These are phyloP conservation scores for Rhodomyrtus psidioides DNA, from an alignment of 441 rosid species.

Conservation along the genomic window DNA sequence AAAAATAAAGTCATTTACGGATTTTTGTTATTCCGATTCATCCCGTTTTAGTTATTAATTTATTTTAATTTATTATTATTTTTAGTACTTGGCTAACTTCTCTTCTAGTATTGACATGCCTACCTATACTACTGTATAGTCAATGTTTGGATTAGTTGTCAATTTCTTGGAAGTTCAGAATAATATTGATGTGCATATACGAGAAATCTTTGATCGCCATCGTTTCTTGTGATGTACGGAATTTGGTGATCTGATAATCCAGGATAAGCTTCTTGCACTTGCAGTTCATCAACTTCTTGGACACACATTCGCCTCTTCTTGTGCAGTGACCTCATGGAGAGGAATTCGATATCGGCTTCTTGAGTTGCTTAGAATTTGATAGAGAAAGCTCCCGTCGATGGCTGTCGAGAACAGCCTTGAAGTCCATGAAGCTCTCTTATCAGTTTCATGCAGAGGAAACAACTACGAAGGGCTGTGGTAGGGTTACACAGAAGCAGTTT, in stretches of 20 bases:
- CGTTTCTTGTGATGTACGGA: neutral
- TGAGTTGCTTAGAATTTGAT: neutral
- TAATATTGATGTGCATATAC: neutral
- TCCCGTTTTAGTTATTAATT: neutral
- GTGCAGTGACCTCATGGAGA: neutral
- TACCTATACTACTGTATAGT: too few species aligned
- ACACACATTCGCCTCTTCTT: neutral
- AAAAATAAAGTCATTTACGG: neutral
- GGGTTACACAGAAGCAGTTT: neutral
- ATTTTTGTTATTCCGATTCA: neutral
- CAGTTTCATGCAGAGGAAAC: neutral
- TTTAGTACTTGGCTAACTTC: too few species aligned
- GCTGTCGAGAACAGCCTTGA: neutral
- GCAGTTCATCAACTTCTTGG: neutral
- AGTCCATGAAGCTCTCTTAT: neutral
- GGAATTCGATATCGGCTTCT: neutral
- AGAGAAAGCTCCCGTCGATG: neutral
- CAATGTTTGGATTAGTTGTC: neutral
- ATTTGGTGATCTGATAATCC: neutral
- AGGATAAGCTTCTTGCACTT: neutral
- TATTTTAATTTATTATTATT: too few species aligned
- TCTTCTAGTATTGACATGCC: too few species aligned
- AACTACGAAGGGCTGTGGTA: neutral
- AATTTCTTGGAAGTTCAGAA: neutral
- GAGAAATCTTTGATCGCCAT: neutral